A percentile compares a stretch with the other conserved stretches of the same genome.
phyloP scores from a whole-genome alignment of 495 filamentous ascomycete species.

The Penicillium diatomitis region DNA sequence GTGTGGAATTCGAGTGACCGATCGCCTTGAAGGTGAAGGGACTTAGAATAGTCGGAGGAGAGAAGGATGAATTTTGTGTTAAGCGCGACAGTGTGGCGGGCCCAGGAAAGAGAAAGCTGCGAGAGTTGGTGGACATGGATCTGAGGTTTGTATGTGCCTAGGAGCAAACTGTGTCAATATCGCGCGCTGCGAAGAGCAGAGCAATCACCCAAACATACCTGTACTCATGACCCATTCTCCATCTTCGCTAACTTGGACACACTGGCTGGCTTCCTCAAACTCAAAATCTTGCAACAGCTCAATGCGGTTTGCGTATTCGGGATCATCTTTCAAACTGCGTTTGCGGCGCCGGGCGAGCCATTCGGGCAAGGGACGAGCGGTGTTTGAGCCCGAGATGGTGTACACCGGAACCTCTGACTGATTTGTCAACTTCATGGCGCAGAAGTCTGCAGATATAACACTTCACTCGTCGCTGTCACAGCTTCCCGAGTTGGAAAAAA shows the following conservation, averaged over 20 bases:
- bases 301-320: constrained; percentile 85
- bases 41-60: constrained; percentile 93
- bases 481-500: constrained; percentile 6
- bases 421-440: constrained; percentile 76
- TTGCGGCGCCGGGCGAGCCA: constrained; percentile 89
- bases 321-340: constrained; percentile 85
- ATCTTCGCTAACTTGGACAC: constrained; percentile 86
- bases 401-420: constrained; percentile 88
- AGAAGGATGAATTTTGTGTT: constrained; percentile 89
- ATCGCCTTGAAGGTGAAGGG: constrained; percentile 85
- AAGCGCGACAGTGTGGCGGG: constrained; percentile 85
- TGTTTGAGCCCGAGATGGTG: constrained; percentile 87
- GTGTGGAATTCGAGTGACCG: constrained; percentile 92
- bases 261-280: constrained; percentile 95
- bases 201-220: constrained; percentile 42
- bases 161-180: not conserved
- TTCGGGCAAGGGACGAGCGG: constrained; percentile 84
- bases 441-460: constrained; percentile 1
- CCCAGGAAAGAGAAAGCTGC: constrained; percentile 83
- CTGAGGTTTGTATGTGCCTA: constrained; percentile 87
- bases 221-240: constrained; percentile 98
- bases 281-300: constrained; percentile 97
- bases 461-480: not conserved
- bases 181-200: constrained; percentile 1
- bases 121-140: constrained; percentile 93